Base-by-base conservation (phyloP, 2,329 filamentous ascomycete genomes). In the Aspergillus neotritici region DNA sequence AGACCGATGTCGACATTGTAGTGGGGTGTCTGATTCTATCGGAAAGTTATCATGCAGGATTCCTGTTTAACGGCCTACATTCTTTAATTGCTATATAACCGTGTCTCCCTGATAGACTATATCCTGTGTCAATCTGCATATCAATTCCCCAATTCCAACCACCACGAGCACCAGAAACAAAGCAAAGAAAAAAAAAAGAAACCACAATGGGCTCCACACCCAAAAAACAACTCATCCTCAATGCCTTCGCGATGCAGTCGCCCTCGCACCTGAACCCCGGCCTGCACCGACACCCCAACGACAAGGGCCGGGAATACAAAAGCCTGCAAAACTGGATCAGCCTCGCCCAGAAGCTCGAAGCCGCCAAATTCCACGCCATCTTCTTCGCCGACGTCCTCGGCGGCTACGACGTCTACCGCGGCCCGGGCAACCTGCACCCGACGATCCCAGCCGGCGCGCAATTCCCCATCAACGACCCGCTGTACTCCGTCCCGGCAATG, bases 361-460 rank as follows among this genome's bases (percentile, higher is more conserved):
- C 65, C 9, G 71, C 69, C 15, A 72, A 72, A 28, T 75, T 76
- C 48, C 72, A 75, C 46, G 71, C 67, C 9, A 67, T 76, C 33
- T 76, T 76, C 59, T 67, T 77, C 36, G 74, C 74, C 4, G 74
- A 76, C 46, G 68, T 73, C 2, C 61, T 75, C 0, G 71, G 71
- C 2, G 65, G 65, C 14, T 73, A 73, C 52, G 70, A 72, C 47
- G 67, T 72, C 15, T 73, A 73, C 59, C 66, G 67, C 25, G 67
- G 66, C 0, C 67, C 65, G 5, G 55, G 57, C 3, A 69, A 69
- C 45, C 57, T 65, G 4, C 56, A 60, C 3, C 66, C 67, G 1
- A 63, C 66, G 0, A 60, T 72, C 16, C 60, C 60, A 9, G 59
- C 63, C 0, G 70, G 57, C 7, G 67, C 68, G 0, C 70, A 71